Conservation (phyloP, 179 eudicot genomes). For the Beta lomatogona region DNA sequence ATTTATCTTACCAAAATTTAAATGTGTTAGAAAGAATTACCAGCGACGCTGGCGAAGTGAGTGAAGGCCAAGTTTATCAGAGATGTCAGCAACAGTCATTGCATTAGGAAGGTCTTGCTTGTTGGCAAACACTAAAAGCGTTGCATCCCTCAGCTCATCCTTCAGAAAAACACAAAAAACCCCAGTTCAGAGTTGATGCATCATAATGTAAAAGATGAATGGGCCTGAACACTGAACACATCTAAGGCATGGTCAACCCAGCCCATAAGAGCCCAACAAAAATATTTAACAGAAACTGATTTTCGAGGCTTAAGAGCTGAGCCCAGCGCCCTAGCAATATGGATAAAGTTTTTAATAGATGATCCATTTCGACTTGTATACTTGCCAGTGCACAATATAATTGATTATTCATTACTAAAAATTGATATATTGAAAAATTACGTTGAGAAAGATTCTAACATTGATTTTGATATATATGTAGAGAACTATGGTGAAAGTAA, state of each 20-base stretch:
- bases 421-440: too few species aligned
- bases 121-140: conserved; percentile 32
- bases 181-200: background rate
- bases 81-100: conserved; percentile 39
- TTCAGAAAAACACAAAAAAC: background rate
- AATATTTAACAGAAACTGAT: background rate
- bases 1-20: too few species aligned
- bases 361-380: too few species aligned
- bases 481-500: too few species aligned
- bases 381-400: too few species aligned
- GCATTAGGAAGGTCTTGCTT: conserved; percentile 45
- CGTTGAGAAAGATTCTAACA: too few species aligned
- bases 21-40: conserved; percentile 2
- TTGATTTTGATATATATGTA: too few species aligned
- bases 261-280: background rate
- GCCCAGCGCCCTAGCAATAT: background rate
- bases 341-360: background rate
- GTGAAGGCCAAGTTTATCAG: conserved; percentile 35
- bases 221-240: too few species aligned
- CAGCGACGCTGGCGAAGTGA: conserved; percentile 27
- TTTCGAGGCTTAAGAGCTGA: background rate
- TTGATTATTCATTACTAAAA: too few species aligned
- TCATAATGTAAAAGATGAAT: background rate
- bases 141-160: conserved; percentile 33
- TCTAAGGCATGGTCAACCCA: background rate